Percentiles rank a stretch among this genome's conserved stretches.
Conservation (phyloP, 2,329 filamentous ascomycete species). For the Xylaria sp. region DNA sequence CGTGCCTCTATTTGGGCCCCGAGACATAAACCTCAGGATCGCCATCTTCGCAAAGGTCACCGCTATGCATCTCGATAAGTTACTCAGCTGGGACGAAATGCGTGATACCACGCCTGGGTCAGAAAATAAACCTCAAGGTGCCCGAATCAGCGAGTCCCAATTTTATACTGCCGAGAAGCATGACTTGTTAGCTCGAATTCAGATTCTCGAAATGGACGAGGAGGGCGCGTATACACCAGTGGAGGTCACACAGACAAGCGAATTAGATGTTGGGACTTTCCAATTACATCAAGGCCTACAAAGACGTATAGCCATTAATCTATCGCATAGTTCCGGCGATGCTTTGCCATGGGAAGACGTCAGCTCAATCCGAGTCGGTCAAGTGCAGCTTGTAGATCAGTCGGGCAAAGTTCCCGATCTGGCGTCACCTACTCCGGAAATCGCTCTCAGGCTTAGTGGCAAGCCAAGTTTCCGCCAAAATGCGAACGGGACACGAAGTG, state of each 20-base stretch:
- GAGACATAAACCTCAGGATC: slow-evolving; percentile 80
- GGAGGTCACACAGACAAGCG: slow-evolving; percentile 87
- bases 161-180: slow-evolving; percentile 95
- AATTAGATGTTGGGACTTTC: slow-evolving; percentile 88
- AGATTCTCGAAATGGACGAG: slow-evolving; percentile 92
- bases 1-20: slow-evolving; percentile 80
- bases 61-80: slow-evolving; percentile 93
- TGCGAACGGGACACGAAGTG: slow-evolving; percentile 87
- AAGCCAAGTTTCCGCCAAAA: slow-evolving; percentile 85
- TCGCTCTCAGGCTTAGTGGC: slow-evolving; percentile 80
- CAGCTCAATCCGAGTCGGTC: slow-evolving; percentile 78
- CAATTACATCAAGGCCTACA: slow-evolving; percentile 96
- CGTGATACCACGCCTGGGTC: slow-evolving; percentile 77
- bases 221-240: slow-evolving; percentile 91
- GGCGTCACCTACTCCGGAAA: slow-evolving; percentile 75
- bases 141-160: slow-evolving; percentile 87
- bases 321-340: slow-evolving; percentile 93
- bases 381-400: slow-evolving; percentile 84
- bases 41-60: slow-evolving; percentile 93
- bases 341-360: slow-evolving; percentile 90
- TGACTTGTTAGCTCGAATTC: slow-evolving; percentile 87
- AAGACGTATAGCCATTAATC: slow-evolving; percentile 83
- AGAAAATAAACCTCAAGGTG: slow-evolving; percentile 64
- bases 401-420: slow-evolving; percentile 87
- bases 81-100: slow-evolving; percentile 99